These are phyloP conservation scores for Stemphylium vesicarium DNA, from an alignment of 2,329 filamentous ascomycete genomes.

Conservation along the genomic window DNA sequence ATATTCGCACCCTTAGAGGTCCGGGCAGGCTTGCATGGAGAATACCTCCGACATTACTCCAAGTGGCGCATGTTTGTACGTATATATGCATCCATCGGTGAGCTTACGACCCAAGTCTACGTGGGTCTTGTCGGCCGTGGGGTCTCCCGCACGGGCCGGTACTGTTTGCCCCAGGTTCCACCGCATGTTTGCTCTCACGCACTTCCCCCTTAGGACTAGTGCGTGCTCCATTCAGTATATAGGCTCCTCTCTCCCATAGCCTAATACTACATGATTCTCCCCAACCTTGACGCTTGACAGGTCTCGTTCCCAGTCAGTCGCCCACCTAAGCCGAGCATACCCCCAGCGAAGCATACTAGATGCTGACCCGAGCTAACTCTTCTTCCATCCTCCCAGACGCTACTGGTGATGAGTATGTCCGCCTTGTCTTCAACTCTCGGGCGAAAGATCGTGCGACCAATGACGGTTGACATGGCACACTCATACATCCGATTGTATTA, in stretches of 20 bases:
- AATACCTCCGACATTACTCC: conserved; percentile 65
- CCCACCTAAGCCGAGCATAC: conserved; percentile 66
- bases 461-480: conserved; percentile 51
- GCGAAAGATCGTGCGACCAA: conserved; percentile 56
- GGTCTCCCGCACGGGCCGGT: too few species aligned
- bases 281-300: too few species aligned
- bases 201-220: too few species aligned
- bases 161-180: too few species aligned
- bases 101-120: conserved; percentile 62
- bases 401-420: conserved; percentile 55
- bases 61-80: conserved; percentile 61
- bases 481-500: conserved; percentile 64
- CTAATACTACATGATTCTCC: too few species aligned
- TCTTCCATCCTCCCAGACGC: conserved; percentile 35
- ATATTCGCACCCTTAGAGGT: conserved; percentile 47
- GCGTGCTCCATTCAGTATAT: too few species aligned
- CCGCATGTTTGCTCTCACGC: too few species aligned
- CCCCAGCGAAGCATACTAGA: conserved; percentile 65
- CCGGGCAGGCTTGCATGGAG: conserved; percentile 48
- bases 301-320: conserved; percentile 60
- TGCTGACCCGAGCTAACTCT: conserved; percentile 60
- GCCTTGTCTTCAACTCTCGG: conserved; percentile 55
- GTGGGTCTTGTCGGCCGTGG: too few species aligned
- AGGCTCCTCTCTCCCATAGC: too few species aligned
- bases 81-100: conserved; percentile 67